Percentiles rank a stretch among this genome's conserved stretches.
Evolutionary conservation across 2,329 filamentous ascomycete species (phyloP).

Genomic region (Colletotrichum zoysiae): DNA sequence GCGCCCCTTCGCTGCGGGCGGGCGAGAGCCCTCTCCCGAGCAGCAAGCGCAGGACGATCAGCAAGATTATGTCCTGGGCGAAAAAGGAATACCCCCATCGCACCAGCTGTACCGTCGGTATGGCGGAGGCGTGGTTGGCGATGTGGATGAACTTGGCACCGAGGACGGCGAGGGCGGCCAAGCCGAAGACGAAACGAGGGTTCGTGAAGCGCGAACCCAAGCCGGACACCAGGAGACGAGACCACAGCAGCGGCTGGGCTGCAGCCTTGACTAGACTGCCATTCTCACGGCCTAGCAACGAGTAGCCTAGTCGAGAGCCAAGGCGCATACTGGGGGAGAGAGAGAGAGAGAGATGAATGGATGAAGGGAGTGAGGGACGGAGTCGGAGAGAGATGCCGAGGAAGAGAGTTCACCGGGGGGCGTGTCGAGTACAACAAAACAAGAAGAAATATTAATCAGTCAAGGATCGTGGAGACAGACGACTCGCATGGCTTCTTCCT

Average conservation of each 20-base stretch:
- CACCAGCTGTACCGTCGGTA: conserved; percentile 48
- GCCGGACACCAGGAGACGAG: conserved; percentile 2
- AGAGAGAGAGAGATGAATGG: neutral
- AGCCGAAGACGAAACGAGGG: conserved; percentile 48
- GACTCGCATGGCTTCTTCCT: neutral
- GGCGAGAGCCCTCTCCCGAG: conserved; percentile 46
- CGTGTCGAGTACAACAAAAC: neutral
- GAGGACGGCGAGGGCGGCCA: conserved; percentile 49
- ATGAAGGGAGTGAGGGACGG: no score
- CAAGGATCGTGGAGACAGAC: neutral
- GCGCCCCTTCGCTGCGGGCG: neutral
- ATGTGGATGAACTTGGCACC: conserved; percentile 51
- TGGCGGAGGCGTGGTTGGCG: conserved; percentile 48
- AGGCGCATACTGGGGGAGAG: neutral
- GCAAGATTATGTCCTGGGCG: conserved; percentile 49
- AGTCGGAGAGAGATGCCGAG: no score
- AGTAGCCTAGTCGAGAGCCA: neutral
- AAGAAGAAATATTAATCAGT: neutral
- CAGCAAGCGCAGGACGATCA: conserved; percentile 50
- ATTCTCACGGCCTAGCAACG: neutral
- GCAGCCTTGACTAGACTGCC: neutral
- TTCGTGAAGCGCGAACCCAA: conserved; percentile 40
- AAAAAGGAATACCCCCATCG: conserved; percentile 53
- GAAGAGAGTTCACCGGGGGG: neutral
- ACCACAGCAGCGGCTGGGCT: neutral